These are phyloP conservation scores for Zymoseptoria tritici DNA, from an alignment of 2,329 filamentous ascomycete species.

Conservation along the genomic window DNA sequence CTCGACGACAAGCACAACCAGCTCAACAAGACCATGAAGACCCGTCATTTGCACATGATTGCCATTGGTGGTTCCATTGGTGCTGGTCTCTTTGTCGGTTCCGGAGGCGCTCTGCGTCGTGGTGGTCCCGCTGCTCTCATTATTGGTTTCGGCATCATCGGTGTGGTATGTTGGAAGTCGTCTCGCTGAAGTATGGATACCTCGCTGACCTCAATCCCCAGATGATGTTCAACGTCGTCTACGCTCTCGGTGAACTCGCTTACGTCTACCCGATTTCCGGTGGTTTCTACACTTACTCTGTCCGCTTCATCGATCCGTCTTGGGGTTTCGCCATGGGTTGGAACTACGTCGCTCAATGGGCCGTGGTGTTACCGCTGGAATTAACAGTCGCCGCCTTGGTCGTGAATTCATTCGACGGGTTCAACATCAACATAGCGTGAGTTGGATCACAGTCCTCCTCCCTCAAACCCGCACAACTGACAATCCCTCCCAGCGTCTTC, in stretches of 20 bases:
- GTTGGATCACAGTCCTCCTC: neutral
- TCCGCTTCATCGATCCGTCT: slow-evolving; percentile 40
- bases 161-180: slow-evolving; percentile 19
- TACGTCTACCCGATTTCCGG: slow-evolving; percentile 37
- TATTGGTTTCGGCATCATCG: slow-evolving; percentile 27
- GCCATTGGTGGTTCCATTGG: slow-evolving; percentile 38
- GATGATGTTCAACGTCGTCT: slow-evolving; percentile 37
- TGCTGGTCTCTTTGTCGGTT: slow-evolving; percentile 49
- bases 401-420: slow-evolving; percentile 20
- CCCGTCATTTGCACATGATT: slow-evolving; percentile 29
- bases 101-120: slow-evolving; percentile 40
- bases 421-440: slow-evolving; percentile 14
- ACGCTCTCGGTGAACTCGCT: slow-evolving; percentile 36
- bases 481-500: slow-evolving; percentile 8
- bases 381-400: slow-evolving; percentile 20
- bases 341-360: slow-evolving; percentile 27
- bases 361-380: slow-evolving; percentile 22
- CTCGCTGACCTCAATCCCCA: neutral
- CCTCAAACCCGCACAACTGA: neutral
- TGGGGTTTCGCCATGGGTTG: slow-evolving; percentile 28
- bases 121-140: slow-evolving; percentile 42
- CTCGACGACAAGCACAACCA: slow-evolving; percentile 27
- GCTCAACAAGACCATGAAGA: slow-evolving; percentile 27
- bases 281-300: slow-evolving; percentile 34
- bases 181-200: neutral